Base-by-base conservation (phyloP, 352 stramenopile genomes). In the Globisporangium abappressorium region DNA sequence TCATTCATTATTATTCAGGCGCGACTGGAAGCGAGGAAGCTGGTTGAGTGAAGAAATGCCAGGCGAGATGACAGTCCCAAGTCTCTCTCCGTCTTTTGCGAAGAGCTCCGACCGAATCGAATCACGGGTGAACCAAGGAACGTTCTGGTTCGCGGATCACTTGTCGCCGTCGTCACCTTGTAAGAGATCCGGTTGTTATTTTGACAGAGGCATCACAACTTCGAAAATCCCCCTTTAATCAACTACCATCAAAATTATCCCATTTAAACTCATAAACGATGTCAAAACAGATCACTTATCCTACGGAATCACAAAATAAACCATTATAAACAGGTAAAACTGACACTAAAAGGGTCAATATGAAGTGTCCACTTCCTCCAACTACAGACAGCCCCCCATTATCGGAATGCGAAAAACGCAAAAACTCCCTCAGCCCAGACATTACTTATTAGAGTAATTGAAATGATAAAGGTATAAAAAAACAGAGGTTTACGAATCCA, bases 401-500 rank as follows among this genome's bases (percentile, higher is more conserved):
- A 46, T 20, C 12, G 51, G 51, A 57, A 57, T 57, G 51, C n/a
- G 22, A 55, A 33, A 55, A 55, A 55, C 49, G n/a, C 49, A 55
- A 11, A 28, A 55, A 33, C n/a, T 57, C 24, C 51, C 51, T 57
- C 51, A 57, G 51, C 51, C 51, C 51, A 57, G 22, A 57, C 5
- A 36, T 57, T 57, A 57, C 1, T 15, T 57, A 57, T 20, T 57
- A 57, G 51, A 57, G 12, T 6, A 57, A n/a, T 9, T 57, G 24
- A 57, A 57, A 57, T 57, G 51, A 57, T 57, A 57, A 57, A 57
- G 24, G 51, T 57, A 57, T 57, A 36, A 57, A 57, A 18, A 57
- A 57, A 14, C n/a, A 57, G 51, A 57, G 51, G 51, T 36, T 57
- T 33, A 20, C 9, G 49, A 55, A 3, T 55, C 9, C 9, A 55